Base-by-base conservation (phyloP, 768 basidiomycete species). In the Polyporus arcularius region DNA sequence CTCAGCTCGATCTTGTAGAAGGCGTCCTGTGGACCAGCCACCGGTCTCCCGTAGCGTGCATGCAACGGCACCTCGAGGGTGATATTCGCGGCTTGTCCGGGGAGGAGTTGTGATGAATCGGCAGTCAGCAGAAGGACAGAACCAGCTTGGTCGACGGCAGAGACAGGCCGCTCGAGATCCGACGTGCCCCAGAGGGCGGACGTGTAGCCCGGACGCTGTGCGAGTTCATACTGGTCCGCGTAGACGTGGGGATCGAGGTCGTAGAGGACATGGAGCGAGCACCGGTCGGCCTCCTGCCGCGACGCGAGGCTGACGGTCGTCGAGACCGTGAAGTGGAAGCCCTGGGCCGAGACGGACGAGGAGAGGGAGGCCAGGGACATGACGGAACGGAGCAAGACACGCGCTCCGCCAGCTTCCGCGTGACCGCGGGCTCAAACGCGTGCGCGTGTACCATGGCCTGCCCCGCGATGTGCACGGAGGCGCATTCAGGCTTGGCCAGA, bases 141-240 rank as follows among this genome's bases (percentile, higher is more conserved):
- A 58, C 65, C 65, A 2, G 63, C 47, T 31, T 61, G 58, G 26
- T 71, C 59, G 2, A 79, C 71, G 26, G 75, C 76, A 16, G 71
- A 74, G 15, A 76, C 73, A 32, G 82, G 81, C 16, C 74, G 72
- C 62, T 82, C 81, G 42, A 82, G 68, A 64, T 81, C 75, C 31
- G 74, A 65, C 42, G 72, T 68, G 4, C 79, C 76, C 66, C 70
- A 70, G 55, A 80, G 65, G 30, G 72, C 66, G 54, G 76, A 75
- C n/a, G 68, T 58, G 59, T 74, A 72, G 43, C 49, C 63, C 8
- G 64, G 56, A 5, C 60, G 63, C 58, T 66, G 73, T 12, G 67
- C 69, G 59, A 82, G 75, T 66, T 82, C 81, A 64, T 80, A 76
- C 59, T 70, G 73, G 70, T 82, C 81, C 21, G 76, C 72, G 67